Base-by-base conservation (phyloP, 345 rosid genomes). In the Firmiana major region DNA sequence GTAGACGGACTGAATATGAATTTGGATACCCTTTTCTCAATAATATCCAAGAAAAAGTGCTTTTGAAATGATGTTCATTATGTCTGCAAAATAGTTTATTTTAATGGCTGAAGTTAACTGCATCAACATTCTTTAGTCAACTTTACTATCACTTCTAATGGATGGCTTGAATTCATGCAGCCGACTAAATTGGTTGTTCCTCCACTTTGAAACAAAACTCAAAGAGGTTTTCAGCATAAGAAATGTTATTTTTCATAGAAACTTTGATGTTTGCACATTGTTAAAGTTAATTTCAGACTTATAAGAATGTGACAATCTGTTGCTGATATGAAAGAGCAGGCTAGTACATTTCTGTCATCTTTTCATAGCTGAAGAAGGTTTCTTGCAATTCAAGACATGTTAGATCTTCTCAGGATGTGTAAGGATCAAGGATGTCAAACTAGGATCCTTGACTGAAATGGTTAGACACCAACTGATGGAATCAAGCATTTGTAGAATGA, bases 51-150 rank as follows among this genome's bases (percentile, higher is more conserved):
- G 57, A 16, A 51, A 51, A 51, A 74, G 68, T 60, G 68, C 58
- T 43, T 45, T 48, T 26, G 53, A 43, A 59, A 43, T 17, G 67
- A 59, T 74, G 57, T 11, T 60, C 54, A 22, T 74, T 67, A 24
- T 60, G 77, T 43, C 55, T 74, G 6, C 40, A 60, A 45, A 45
- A 42, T 74, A 63, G 26, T 26, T 45, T 22, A 31, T 60, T 74
- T 59, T 22, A 15, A 21, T 40, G 22, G 38, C 15, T 73, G 65
- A 54, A 21, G 0, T 49, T 49, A 3, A 12, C 43, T 42, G 51
- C 21, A 43, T 22, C 67, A 59, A 59, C 48, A 59, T 42, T 57
- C 1, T 11, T 13, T 26, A 21, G 76, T 73, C 76, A 57, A 60
- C 64, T 69, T 42, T 8, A 3, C 13, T 24, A 13, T 36, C 54